Evolutionary conservation across 2,329 filamentous ascomycete genomes (phyloP).

Genomic region (Penicillium psychrosexuale): DNA sequence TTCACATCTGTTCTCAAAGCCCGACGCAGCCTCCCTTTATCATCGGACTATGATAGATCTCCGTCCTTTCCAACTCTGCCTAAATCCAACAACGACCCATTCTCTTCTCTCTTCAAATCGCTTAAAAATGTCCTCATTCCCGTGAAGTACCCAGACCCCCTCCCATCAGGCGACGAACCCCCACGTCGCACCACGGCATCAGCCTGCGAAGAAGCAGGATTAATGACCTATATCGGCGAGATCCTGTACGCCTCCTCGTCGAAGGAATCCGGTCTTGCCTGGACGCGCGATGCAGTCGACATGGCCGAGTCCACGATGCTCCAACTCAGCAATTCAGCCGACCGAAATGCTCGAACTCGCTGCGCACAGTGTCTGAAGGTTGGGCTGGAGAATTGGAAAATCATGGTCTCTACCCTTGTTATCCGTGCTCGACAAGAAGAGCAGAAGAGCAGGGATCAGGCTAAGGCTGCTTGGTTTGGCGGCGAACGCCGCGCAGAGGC

Average conservation of each 20-base stretch:
- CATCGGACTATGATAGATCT: conserved; percentile 27
- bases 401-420: conserved; percentile 70
- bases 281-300: conserved; percentile 86
- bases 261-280: conserved; percentile 70
- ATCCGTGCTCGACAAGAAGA: conserved; percentile 38
- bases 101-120: conserved; percentile 37
- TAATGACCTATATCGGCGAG: conserved; percentile 90
- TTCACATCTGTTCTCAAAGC: conserved; percentile 81
- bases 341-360: conserved; percentile 50
- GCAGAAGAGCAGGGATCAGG: conserved; percentile 33
- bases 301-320: conserved; percentile 65
- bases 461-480: conserved; percentile 34
- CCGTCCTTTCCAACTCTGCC: conserved; percentile 24
- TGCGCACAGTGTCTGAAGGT: conserved; percentile 75
- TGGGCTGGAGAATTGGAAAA: conserved; percentile 76
- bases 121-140: conserved; percentile 51
- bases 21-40: conserved; percentile 58
- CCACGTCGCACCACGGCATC: conserved; percentile 63
- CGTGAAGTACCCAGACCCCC: conserved; percentile 65
- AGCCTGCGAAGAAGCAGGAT: conserved; percentile 77
- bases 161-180: conserved; percentile 65
- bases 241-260: conserved; percentile 74
- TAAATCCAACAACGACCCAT: conserved; percentile 25
- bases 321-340: conserved; percentile 32
- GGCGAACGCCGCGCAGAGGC: conserved; percentile 27